Evolutionary conservation across 495 filamentous ascomycete species (phyloP).

Genomic region (Stereocaulon alpinum): DNA sequence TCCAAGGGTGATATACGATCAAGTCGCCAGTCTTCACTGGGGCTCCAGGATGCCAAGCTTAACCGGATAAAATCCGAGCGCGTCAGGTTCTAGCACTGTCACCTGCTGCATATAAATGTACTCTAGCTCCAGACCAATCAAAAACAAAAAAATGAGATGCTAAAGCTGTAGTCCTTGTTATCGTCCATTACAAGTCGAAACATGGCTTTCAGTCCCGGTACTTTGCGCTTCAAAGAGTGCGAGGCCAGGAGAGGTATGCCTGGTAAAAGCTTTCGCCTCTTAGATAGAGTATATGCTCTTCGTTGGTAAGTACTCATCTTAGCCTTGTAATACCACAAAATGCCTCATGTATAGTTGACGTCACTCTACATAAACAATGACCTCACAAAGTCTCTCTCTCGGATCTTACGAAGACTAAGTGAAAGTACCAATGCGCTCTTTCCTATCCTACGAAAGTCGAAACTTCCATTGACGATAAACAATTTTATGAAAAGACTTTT

Average conservation of each 20-base stretch:
- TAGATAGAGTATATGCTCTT: not conserved
- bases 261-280: not conserved
- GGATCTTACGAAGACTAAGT: not conserved
- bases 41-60: not conserved
- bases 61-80: too few species aligned
- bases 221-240: too few species aligned
- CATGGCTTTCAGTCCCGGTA: too few species aligned
- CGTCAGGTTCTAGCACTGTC: too few species aligned
- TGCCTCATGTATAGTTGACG: conserved; percentile 4
- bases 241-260: too few species aligned
- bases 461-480: not conserved
- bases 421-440: not conserved
- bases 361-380: not conserved
- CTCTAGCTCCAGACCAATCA: too few species aligned
- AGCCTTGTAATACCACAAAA: not conserved
- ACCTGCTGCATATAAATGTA: too few species aligned
- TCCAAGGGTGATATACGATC: not conserved
- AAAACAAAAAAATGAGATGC: too few species aligned
- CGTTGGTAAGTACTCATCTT: not conserved
- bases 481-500: conserved; percentile 3
- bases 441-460: not conserved
- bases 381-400: not conserved
- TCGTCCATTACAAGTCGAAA: too few species aligned
- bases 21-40: not conserved
- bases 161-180: too few species aligned